Conservation (phyloP, 202 grass and related monocot species). For the Setaria italica region DNA sequence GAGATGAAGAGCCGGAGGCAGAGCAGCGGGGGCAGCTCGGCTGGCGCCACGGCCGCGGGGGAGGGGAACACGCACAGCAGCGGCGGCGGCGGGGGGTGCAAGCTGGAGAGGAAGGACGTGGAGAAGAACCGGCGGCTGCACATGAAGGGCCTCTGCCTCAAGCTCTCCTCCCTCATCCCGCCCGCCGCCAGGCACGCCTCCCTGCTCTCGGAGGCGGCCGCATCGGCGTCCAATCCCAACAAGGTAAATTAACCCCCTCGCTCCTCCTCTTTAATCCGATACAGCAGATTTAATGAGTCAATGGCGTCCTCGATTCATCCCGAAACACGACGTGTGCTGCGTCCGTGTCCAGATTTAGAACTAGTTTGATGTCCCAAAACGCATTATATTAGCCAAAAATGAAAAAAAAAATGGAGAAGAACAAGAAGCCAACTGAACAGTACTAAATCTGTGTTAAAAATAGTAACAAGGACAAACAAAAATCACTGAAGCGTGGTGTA, state of each 20-base stretch:
- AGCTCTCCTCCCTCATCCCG: constrained; percentile 71
- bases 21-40: constrained; percentile 33
- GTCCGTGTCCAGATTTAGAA: neutral
- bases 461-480: neutral
- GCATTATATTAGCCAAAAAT: neutral
- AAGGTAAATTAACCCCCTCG: constrained; percentile 12
- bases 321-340: neutral
- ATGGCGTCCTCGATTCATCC: neutral
- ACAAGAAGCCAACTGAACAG: neutral
- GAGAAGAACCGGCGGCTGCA: constrained; percentile 80
- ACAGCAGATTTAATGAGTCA: neutral
- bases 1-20: constrained; percentile 58
- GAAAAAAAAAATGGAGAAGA: neutral
- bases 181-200: neutral
- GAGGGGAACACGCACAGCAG: constrained; percentile 22
- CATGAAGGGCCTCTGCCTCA: constrained; percentile 77
- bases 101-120: constrained; percentile 76
- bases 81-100: neutral
- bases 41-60: neutral
- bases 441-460: neutral
- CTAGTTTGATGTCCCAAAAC: neutral
- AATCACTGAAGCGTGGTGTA: neutral
- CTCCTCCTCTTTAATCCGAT: neutral
- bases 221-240: constrained; percentile 3
- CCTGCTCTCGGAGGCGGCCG: neutral